These are phyloP conservation scores for button mushroom (Agaricus bisporus) DNA, from an alignment of 768 basidiomycete species.

Conservation along the genomic window DNA sequence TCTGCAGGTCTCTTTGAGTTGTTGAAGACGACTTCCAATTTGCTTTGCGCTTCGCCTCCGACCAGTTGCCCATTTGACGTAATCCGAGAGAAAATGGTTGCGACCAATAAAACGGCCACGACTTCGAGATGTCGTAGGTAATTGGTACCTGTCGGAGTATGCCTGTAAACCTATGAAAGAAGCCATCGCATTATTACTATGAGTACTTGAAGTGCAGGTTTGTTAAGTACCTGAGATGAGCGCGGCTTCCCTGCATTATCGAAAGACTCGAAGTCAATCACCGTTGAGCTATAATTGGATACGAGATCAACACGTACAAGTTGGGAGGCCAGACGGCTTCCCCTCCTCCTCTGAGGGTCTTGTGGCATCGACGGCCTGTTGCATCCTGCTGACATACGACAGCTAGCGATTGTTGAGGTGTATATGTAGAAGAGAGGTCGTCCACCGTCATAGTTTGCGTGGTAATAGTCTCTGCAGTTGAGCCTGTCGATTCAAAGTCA, in stretches of 20 bases:
- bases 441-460: constrained; percentile 33
- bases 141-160: constrained; percentile 59
- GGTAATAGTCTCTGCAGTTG: constrained; percentile 8
- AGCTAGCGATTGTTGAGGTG: constrained; percentile 31
- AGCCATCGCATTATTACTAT: neutral
- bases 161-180: constrained; percentile 45
- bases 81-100: constrained; percentile 74
- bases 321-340: constrained; percentile 76
- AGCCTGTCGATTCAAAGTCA: constrained; percentile 5
- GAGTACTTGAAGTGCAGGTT: neutral
- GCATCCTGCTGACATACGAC: constrained; percentile 45
- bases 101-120: constrained; percentile 71
- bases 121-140: constrained; percentile 56
- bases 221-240: constrained; percentile 53
- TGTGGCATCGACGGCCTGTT: constrained; percentile 64
- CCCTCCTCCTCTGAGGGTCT: constrained; percentile 59
- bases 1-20: constrained; percentile 64
- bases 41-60: constrained; percentile 68
- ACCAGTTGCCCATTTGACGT: constrained; percentile 60
- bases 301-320: constrained; percentile 26
- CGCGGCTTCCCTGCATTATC: constrained; percentile 44
- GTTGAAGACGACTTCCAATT: constrained; percentile 74
- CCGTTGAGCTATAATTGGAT: neutral
- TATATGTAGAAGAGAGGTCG: constrained; percentile 28
- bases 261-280: neutral